Base-by-base conservation (phyloP, 306 rosid genomes). In the Phaseolus lunatus region DNA sequence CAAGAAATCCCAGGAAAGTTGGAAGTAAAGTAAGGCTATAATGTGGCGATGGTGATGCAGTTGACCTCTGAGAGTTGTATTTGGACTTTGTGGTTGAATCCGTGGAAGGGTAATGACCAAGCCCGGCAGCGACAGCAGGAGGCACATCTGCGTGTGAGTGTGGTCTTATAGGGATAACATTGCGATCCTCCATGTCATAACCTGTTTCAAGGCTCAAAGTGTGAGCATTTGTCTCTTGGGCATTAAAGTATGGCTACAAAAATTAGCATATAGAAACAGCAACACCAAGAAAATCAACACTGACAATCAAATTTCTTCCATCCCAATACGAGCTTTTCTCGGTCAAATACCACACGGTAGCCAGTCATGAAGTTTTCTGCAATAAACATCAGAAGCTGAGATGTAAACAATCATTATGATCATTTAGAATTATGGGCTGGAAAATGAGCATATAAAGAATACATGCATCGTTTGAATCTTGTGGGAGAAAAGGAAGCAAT, bases 301-400 rank as follows among this genome's bases (percentile, higher is more conserved):
- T 70, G 80, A 91, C 98, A 89, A 69, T 92, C 90, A 82, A 72
- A 90, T 83, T 94, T 89, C 88, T 85, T 92, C 96, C 98, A 94
- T 82, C 98, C 97, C 82, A 94, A 29, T 53, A 81, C 68, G 67
- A 89, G 84, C 81, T 85, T 92, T 85, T 94, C 96, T 37, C 98
- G 85, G 82, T 92, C 96, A 85, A 90, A 94, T 76, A 94, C 90
- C 24, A 94, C 92, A 14, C 68, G 91, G 87, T 94, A 87, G 72
- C 97, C 97, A 9, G 96, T 85, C 98, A 94, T 92, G 79, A 89
- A 94, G 88, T 94, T 94, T 86, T 92, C 98, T 94, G 95, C 78
- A 81, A 70, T 82, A 63, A 73, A 79, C 53, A 72, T 47, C 24
- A 75, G 44, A 35, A 59, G 52, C 12, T 13, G 35, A 78, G 77